These are phyloP conservation scores for Ascochyta pisi DNA, from an alignment of 2,329 filamentous ascomycete genomes.

Conservation along the genomic window DNA sequence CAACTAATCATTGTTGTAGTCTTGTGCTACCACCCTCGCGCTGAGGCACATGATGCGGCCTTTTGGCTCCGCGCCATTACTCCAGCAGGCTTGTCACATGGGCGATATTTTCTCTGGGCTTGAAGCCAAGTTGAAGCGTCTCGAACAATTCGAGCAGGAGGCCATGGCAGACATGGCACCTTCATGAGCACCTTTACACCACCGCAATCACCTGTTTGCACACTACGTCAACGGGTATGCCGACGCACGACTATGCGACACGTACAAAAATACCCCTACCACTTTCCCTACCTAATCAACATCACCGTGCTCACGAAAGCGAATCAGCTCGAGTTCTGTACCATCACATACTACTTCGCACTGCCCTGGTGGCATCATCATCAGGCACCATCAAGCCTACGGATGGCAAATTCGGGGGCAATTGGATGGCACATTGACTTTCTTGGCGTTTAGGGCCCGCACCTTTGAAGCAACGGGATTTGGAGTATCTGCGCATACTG, in stretches of 20 bases:
- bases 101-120: conserved; percentile 70
- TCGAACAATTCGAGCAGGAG: conserved; percentile 55
- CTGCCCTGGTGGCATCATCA: conserved; percentile 8
- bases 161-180: conserved; percentile 38
- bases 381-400: conserved; percentile 5
- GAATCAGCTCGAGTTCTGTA: conserved; percentile 2
- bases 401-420: not conserved
- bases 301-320: not conserved
- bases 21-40: conserved; percentile 78
- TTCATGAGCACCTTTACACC: conserved; percentile 17
- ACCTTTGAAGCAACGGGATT: not conserved
- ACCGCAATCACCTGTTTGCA: not conserved
- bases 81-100: conserved; percentile 81
- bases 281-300: not conserved
- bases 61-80: conserved; percentile 67
- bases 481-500: conserved; percentile 2
- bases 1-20: conserved; percentile 59
- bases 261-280: not conserved
- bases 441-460: conserved; percentile 6
- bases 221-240: not conserved
- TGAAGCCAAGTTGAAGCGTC: conserved; percentile 66
- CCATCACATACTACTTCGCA: conserved; percentile 10
- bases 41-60: conserved; percentile 81
- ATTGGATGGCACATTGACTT: conserved; percentile 1
- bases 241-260: conserved; percentile 2